A percentile compares a stretch with the other conserved stretches of the same genome.
These are phyloP conservation scores for Chlorella sorokiniana DNA, from an alignment of 139 green algal species.

Conservation along the genomic window DNA sequence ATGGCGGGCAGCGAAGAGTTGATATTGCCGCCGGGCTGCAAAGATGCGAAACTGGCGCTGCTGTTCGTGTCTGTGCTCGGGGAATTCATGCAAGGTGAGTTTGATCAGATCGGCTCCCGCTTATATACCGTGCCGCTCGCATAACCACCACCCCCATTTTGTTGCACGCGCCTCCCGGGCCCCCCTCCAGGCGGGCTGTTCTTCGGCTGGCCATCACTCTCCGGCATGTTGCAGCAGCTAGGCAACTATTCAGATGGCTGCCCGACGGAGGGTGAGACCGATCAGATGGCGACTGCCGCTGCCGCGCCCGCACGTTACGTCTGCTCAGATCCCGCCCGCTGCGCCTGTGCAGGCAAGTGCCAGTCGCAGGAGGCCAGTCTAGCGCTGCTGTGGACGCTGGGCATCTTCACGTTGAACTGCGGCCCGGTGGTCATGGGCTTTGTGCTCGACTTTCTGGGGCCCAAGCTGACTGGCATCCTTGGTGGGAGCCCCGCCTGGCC, in stretches of 20 bases:
- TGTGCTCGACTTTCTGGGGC: constrained; percentile 60
- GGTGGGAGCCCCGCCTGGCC: not conserved
- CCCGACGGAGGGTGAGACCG: not conserved
- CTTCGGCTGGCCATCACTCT: constrained; percentile 65
- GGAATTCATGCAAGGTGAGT: constrained; percentile 50
- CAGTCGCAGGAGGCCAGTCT: constrained; percentile 56
- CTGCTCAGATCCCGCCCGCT: not conserved
- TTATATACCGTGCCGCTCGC: not conserved
- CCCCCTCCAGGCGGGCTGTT: constrained; percentile 55
- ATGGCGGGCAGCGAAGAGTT: too few relatives aligned
- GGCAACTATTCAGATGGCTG: not conserved
- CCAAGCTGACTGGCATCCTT: constrained; percentile 60
- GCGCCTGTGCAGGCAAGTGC: constrained; percentile 33
- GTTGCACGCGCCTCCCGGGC: too few relatives aligned
- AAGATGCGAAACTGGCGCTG: not conserved
- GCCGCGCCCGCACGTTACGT: not conserved
- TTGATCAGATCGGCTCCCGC: not conserved
- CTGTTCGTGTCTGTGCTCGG: constrained; percentile 42
- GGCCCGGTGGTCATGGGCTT: constrained; percentile 62
- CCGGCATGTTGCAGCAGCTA: too few relatives aligned
- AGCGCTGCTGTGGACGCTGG: constrained; percentile 64
- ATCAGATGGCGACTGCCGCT: not conserved
- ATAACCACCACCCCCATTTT: not conserved
- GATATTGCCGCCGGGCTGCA: not conserved
- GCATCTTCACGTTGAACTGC: constrained; percentile 69